Evolutionary conservation across 2,329 filamentous ascomycete species (phyloP), one percentile per base, ranked within the genome.

Genomic region (Alternaria infectoria): DNA sequence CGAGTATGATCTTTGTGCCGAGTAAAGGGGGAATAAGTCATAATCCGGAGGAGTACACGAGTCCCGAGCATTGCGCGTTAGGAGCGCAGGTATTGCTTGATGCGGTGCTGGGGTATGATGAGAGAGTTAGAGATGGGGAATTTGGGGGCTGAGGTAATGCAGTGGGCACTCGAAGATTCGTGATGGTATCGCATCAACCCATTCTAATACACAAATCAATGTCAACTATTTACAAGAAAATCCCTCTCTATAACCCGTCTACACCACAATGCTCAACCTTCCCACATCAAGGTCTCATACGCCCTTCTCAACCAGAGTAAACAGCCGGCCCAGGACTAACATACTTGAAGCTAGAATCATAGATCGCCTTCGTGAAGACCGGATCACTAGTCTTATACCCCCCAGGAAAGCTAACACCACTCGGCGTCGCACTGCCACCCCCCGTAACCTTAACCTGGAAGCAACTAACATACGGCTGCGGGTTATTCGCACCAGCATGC

Each of bases 61-160:
- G 73, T 56, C 80, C 80, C 0, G 79, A 82, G 61, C 79, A 81
- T 60, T 84, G 82, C 72, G 77, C 77, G 6, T 68, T 83, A 52
- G 81, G 81, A 0, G 80, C 81, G 6, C 84, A 86, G 69, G 79
- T 84, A 3, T 62, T 86, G 63, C 73, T 85, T 40, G 81, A 83
- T 26, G 61, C 74, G 1, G 70, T 57, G 19, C 21, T 57, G 19
- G 6, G 6, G 26, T 61, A 57, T 45, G 54, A 26, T 10, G 8
- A 25, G 23, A 25, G 8, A 6, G 23, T 7, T 25, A 25, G 23
- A 25, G 23, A 25, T 8, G 23, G 23, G 23, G 23, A 25, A 6
- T 25, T 25, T 25, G 7, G 23, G 6, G 6, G 7, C 7, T 25
- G 23, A 25, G 6, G 6, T 7, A 25, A 2, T 25, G 23, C 23